Percentiles rank a stretch among this genome's conserved stretches.
Conservation (phyloP, 495 filamentous ascomycete genomes). For the Talaromyces borbonicus region DNA sequence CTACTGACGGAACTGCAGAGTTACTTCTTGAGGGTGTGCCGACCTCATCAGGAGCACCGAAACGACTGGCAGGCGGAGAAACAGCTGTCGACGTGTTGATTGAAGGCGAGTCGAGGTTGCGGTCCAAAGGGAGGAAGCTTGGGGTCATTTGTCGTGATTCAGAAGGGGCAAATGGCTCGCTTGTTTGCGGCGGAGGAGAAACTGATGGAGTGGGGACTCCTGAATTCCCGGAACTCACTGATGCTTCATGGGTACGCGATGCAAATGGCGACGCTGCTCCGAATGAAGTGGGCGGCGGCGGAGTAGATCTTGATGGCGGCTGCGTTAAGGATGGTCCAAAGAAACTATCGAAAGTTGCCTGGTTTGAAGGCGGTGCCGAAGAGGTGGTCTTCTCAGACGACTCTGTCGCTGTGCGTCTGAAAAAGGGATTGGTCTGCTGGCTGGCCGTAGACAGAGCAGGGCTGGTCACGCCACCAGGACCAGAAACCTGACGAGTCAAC, state of each 20-base stretch:
- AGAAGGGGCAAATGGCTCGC: constrained; percentile 49
- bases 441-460: constrained; percentile 66
- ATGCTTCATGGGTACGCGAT: constrained; percentile 17
- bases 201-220: constrained; percentile 48
- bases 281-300: constrained; percentile 58
- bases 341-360: constrained; percentile 77
- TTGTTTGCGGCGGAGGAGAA: constrained; percentile 48
- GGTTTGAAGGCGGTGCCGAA: constrained; percentile 35
- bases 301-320: constrained; percentile 24
- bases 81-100: constrained; percentile 69
- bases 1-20: constrained; percentile 18
- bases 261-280: constrained; percentile 42
- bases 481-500: constrained; percentile 21
- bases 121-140: constrained; percentile 55
- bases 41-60: constrained; percentile 44
- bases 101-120: constrained; percentile 50
- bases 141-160: constrained; percentile 66
- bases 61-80: constrained; percentile 68
- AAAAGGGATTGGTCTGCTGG: constrained; percentile 82
- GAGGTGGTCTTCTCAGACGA: constrained; percentile 51
- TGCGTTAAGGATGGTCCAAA: constrained; percentile 68
- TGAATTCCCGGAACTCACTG: constrained; percentile 33
- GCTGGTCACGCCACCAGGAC: constrained; percentile 45
- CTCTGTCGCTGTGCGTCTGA: constrained; percentile 59
- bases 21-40: constrained; percentile 48